Evolutionary conservation across 345 rosid genomes (phyloP), one percentile per base, ranked within the genome.

Genomic region (Populus ilicifolia): DNA sequence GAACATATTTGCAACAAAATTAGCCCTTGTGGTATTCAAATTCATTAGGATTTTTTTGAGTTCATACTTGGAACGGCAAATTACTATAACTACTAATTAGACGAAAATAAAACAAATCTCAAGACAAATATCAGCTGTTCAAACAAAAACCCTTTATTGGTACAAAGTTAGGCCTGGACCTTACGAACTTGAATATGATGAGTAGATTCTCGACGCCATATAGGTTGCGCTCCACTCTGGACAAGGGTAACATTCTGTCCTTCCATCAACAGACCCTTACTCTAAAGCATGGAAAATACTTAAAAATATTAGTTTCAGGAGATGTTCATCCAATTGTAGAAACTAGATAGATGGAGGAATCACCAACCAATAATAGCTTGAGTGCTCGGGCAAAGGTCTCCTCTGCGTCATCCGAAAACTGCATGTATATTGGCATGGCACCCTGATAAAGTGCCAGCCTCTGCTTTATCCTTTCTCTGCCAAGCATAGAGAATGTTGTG

Each of bases 131-230:
- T 48, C 44, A 50, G 52, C 13, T 59, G 59, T 75, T 69, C 59
- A 66, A 78, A 73, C 56, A 54, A 72, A 74, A 70, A 74, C 62
- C 9, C 66, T 74, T 65, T 48, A 35, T 21, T 23, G 69, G 12
- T 41, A 25, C 56, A 72, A 83, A 79, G 84, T 89, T 89, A 90
- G 80, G 80, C 82, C 82, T 87, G 75, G 73, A 96, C 87, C 90
- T 88, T 83, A 68, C 97, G 96, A 66, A 96, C 96, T 93, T 90
- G 99, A 74, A 96, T 93, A 84, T 93, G 92, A 81, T 93, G 98
- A 78, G 96, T 90, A 77, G 98, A 92, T 84, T 96, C 96, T 77
- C 56, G 84, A 72, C 98, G 97, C 98, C 99, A 96, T 74, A 93
- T 93, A 20, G 99, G 96, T 68, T 92, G 99, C 0, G 98, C 90